Evolutionary conservation across 139 green algal species (phyloP), one percentile per base, ranked within the genome.

Genomic region (Chlamydomonas schloesseri): DNA sequence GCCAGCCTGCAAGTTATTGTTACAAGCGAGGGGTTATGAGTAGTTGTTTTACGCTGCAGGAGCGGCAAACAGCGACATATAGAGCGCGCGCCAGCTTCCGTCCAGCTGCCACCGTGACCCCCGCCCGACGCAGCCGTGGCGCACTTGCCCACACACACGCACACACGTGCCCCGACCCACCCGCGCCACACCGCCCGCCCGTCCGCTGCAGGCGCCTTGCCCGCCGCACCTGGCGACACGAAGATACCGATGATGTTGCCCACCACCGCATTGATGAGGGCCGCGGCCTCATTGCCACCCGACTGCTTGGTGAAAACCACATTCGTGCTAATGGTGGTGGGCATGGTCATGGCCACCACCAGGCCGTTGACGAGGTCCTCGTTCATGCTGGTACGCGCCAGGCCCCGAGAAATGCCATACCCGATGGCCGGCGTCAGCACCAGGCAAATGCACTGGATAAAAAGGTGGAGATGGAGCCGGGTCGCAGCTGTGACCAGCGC

Each of bases 201-300:
- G 8, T 8, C 6, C 42, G 42, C 42, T 50, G 6, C 42, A 5
- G 42, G 42, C 42, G 5, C 42, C 42, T n/a, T n/a, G n/a, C n/a
- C n/a, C n/a, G n/a, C n/a, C 42, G 6, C 42, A 50, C 42, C 42
- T 5, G 90, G 90, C 0, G 90, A 91, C 1, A 93, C 62, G 47
- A 93, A 93, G 46, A 93, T 90, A 46, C 90, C 90, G 33, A 91
- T 76, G 46, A 93, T 77, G 76, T 93, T 93, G 23, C 90, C 90
- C 0, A 93, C 69, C 17, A 93, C 90, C 0, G 88, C 88, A 37
- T 93, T 93, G 24, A 93, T 81, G 24, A 93, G 75, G 36, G 90
- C 88, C 3, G 73, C 81, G 28, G 90, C 70, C 29, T 91, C 87
- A 58, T 93, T 93, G 58, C 90, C 90, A 3, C 80, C 81, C 0